Evolutionary conservation across 2,329 filamentous ascomycete species (phyloP).

Genomic region (Lasiodiplodia theobromae): DNA sequence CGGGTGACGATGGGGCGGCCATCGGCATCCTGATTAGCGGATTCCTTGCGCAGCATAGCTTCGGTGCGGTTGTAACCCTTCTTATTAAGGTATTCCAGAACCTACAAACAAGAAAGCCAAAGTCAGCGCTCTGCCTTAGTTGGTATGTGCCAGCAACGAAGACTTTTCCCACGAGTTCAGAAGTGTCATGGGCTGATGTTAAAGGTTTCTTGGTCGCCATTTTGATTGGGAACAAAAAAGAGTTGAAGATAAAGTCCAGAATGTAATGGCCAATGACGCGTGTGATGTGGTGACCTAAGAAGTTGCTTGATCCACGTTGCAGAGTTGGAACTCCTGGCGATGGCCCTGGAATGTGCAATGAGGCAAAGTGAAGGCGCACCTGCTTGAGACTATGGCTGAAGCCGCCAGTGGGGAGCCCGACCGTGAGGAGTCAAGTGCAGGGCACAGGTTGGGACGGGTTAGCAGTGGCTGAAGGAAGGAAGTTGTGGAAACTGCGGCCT

Average conservation of each 20-base stretch:
- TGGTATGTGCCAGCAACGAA: not conserved
- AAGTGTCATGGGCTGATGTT: too few species aligned
- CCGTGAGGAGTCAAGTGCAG: not conserved
- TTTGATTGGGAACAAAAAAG: not conserved
- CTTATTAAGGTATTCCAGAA: constrained; percentile 95
- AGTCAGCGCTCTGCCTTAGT: not conserved
- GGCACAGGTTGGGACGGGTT: too few species aligned
- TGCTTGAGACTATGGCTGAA: not conserved
- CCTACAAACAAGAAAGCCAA: constrained; percentile 51
- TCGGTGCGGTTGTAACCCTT: constrained; percentile 94
- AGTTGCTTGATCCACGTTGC: not conserved
- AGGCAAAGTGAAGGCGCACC: not conserved
- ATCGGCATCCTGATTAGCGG: constrained; percentile 80
- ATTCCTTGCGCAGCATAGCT: constrained; percentile 90
- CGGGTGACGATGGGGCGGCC: constrained; percentile 74
- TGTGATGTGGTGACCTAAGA: not conserved
- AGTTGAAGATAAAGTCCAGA: not conserved
- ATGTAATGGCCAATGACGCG: not conserved
- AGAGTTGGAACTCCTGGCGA: not conserved
- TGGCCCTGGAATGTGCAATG: not conserved
- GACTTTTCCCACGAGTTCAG: not conserved
- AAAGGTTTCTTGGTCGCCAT: not conserved
- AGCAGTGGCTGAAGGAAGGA: not conserved
- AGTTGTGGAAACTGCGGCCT: not conserved
- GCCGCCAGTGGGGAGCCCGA: not conserved